Conservation (phyloP, 305 asterid species). For the Nicotiana rustica region DNA sequence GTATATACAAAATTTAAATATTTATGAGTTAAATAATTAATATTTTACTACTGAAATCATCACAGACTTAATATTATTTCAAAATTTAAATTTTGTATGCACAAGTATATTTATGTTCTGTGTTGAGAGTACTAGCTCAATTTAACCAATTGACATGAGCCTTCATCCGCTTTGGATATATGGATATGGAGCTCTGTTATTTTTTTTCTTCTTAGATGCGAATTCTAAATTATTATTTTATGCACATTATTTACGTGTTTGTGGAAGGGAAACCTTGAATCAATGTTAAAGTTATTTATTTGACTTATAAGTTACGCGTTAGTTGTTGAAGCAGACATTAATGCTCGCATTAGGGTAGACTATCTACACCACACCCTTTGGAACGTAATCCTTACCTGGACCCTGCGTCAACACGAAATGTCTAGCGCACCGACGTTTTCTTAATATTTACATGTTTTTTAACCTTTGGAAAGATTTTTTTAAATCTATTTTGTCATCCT, state of each 20-base stretch:
- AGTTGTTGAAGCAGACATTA: fast-evolving
- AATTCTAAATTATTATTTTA: neutral
- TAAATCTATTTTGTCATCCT: neutral
- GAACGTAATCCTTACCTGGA: too few species aligned
- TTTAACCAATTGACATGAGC: neutral
- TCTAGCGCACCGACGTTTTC: fast-evolving
- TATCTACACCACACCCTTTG: neutral
- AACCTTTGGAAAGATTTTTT: too few species aligned
- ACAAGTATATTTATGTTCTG: neutral
- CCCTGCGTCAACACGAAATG: neutral
- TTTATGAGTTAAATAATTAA: neutral
- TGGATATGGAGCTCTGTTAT: neutral
- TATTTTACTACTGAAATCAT: neutral
- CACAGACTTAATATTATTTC: neutral
- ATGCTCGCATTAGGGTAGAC: neutral
- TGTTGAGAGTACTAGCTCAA: fast-evolving
- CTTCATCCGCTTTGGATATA: neutral
- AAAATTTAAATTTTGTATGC: neutral
- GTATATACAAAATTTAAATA: too few species aligned
- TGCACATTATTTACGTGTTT: neutral
- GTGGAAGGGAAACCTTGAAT: neutral
- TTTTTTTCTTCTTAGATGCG: neutral
- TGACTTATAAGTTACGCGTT: neutral
- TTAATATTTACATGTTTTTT: too few species aligned
- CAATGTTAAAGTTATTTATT: neutral